Evolutionary conservation across 495 filamentous ascomycete genomes (phyloP), one percentile per base, ranked within the genome.

Genomic region (Penicillium antarcticum): DNA sequence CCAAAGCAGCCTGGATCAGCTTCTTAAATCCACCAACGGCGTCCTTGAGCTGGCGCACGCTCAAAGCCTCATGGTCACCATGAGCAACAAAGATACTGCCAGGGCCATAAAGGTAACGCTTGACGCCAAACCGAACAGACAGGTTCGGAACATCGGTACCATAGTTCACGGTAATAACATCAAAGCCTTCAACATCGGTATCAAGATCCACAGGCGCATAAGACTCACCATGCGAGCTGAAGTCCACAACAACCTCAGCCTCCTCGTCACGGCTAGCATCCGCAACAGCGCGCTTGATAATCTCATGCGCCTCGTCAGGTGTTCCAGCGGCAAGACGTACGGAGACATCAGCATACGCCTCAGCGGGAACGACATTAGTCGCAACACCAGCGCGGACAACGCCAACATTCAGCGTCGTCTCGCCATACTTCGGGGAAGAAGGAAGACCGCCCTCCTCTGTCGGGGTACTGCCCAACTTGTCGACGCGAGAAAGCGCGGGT

Each of bases 81-180:
- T 97, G 92, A 4, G 94, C 92, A 38, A 95, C 89, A 46, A 92
- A 75, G 45, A 97, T 97, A 49, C 75, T 88, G 0, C 92, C 92
- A 1, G 89, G 91, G 0, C 91, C 92, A 70, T 91, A 97, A 34
- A 96, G 72, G 66, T 96, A 97, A 45, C 84, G 79, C 68, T 86
- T 88, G 42, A 92, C 87, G 1, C 57, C 61, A 10, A 47, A 41
- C 23, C 59, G 52, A 10, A 76, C 47, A 24, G 83, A 76, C 37
- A 97, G 62, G 51, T 89, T 84, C 1, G 89, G 87, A 29, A 96
- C 84, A 68, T 97, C 92, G 9, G 92, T 97, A 4, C 92, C 92
- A 62, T 97, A 97, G 53, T 95, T 95, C 3, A 89, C 89, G 1
- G 87, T 82, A 10, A 83, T 83, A 0, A 82, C 83, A 26, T 91